Percentiles rank a stretch among this genome's conserved stretches.
phyloP scores from a whole-genome alignment of 306 rosid genomes.

The Lupinus albus region DNA sequence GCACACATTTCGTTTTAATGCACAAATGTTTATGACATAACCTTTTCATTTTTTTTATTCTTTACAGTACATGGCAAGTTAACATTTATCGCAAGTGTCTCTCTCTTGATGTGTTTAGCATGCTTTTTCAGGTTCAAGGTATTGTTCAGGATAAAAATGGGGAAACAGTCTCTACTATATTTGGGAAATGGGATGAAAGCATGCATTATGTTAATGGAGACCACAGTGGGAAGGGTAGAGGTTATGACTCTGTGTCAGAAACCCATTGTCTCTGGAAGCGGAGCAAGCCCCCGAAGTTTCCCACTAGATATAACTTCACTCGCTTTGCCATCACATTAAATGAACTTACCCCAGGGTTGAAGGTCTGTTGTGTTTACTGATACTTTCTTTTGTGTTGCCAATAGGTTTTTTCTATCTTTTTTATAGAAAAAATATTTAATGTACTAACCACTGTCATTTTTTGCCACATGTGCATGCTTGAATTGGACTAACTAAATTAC shows the following conservation, averaged over 20 bases:
- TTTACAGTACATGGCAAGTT: constrained; percentile 18
- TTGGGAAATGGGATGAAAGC: constrained; percentile 97
- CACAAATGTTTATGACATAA: not conserved
- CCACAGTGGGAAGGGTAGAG: constrained; percentile 76
- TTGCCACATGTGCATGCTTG: constrained; percentile 12
- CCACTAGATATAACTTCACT: constrained; percentile 87
- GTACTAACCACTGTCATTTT: constrained; percentile 13
- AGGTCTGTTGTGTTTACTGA: constrained; percentile 52
- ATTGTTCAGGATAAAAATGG: constrained; percentile 80
- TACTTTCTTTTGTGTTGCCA: constrained; percentile 29
- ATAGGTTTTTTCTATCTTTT: constrained; percentile 19
- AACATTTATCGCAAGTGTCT: constrained; percentile 13
- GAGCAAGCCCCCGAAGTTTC: constrained; percentile 77
- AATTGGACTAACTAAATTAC: constrained; percentile 10
- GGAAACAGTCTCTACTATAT: constrained; percentile 73
- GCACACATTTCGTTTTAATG: constrained; percentile 14
- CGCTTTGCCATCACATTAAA: constrained; percentile 87
- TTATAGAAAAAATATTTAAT: not conserved
- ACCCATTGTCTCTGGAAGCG: constrained; percentile 78
- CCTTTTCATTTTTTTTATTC: not conserved
- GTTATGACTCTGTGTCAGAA: constrained; percentile 68
- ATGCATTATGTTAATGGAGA: constrained; percentile 82
- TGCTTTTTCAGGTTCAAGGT: constrained; percentile 74
- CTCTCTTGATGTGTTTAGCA: constrained; percentile 24
- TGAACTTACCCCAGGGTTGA: constrained; percentile 80